Evolutionary conservation across 257 asterid genomes (phyloP).

Genomic region (Mentha longifolia): DNA sequence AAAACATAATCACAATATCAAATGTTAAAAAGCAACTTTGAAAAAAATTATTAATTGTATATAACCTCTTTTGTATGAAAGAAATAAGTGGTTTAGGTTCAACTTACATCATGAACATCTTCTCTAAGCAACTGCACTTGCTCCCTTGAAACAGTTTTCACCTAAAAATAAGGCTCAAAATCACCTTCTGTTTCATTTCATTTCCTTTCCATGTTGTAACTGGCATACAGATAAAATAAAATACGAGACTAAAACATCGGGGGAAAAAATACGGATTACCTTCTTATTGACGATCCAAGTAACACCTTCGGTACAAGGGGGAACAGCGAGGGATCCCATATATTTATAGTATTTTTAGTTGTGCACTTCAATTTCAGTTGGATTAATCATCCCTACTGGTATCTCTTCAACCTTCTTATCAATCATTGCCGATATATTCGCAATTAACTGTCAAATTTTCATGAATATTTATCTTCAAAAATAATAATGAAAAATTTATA

Average conservation of each 20-base stretch:
- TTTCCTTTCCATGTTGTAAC: not conserved
- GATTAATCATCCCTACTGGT: conserved; percentile 45
- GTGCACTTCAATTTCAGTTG: conserved; percentile 36
- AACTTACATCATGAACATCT: conserved; percentile 73
- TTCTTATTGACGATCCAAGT: conserved; percentile 61
- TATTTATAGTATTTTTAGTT: conserved; percentile 49
- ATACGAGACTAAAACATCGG: not conserved
- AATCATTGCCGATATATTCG: conserved; percentile 40
- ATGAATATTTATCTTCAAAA: too few species aligned
- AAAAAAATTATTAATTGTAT: too few species aligned
- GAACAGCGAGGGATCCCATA: conserved; percentile 69
- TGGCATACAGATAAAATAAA: not conserved
- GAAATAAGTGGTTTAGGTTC: too few species aligned
- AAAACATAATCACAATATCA: not conserved
- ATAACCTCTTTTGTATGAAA: too few species aligned
- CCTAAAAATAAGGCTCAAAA: conserved; percentile 28
- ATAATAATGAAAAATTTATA: too few species aligned
- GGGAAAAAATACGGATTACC: conserved; percentile 34
- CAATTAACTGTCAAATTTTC: conserved; percentile 44
- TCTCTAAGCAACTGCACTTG: conserved; percentile 64
- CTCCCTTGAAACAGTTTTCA: conserved; percentile 55
- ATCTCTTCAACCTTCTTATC: conserved; percentile 32
- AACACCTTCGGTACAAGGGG: conserved; percentile 80
- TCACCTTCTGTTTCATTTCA: too few species aligned
- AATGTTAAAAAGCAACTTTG: too few species aligned